Percentiles rank a stretch among this genome's conserved stretches.
Evolutionary conservation across 2,329 filamentous ascomycete species (phyloP).

Genomic region (Mariannaea sp.): DNA sequence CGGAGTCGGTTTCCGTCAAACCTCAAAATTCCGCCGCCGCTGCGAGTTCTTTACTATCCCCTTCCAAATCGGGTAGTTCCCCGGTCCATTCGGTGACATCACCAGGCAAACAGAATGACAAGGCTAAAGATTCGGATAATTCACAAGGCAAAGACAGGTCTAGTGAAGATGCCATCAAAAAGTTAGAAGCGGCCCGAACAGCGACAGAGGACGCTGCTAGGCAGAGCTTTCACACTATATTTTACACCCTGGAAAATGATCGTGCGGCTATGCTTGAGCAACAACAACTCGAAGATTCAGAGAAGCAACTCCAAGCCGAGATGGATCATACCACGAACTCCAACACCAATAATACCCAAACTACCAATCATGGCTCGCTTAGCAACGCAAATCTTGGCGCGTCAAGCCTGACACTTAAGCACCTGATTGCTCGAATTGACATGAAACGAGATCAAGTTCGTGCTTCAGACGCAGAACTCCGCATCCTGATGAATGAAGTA

Average conservation of each 20-base stretch:
- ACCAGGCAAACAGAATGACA: slow-evolving; percentile 61
- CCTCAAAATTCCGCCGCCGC: slow-evolving; percentile 57
- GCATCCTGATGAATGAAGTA: slow-evolving; percentile 94
- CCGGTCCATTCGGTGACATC: slow-evolving; percentile 66
- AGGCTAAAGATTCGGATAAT: slow-evolving; percentile 55
- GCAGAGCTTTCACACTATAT: slow-evolving; percentile 88
- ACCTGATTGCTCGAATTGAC: slow-evolving; percentile 94
- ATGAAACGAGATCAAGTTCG: slow-evolving; percentile 87
- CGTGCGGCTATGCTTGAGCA: slow-evolving; percentile 97
- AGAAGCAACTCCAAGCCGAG: slow-evolving; percentile 94
- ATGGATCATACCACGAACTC: slow-evolving; percentile 71
- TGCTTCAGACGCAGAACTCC: slow-evolving; percentile 90
- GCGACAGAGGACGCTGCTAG: slow-evolving; percentile 89
- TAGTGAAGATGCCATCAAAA: slow-evolving; percentile 88
- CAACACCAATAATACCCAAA: slow-evolving; percentile 54
- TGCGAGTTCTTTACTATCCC: slow-evolving; percentile 66
- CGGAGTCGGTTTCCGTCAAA: slow-evolving; percentile 59
- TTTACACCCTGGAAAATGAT: slow-evolving; percentile 95
- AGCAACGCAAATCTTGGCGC: slow-evolving; percentile 94
- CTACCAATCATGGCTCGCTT: slow-evolving; percentile 80
- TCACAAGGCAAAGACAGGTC: slow-evolving; percentile 65
- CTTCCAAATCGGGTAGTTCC: slow-evolving; percentile 71
- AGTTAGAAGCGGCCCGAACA: slow-evolving; percentile 88
- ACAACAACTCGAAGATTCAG: slow-evolving; percentile 93
- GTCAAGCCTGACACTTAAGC: slow-evolving; percentile 93